Percentiles rank a stretch among this genome's conserved stretches.
phyloP scores from a whole-genome alignment of 208 protist genomes.

The Herpetomonas muscarum region DNA sequence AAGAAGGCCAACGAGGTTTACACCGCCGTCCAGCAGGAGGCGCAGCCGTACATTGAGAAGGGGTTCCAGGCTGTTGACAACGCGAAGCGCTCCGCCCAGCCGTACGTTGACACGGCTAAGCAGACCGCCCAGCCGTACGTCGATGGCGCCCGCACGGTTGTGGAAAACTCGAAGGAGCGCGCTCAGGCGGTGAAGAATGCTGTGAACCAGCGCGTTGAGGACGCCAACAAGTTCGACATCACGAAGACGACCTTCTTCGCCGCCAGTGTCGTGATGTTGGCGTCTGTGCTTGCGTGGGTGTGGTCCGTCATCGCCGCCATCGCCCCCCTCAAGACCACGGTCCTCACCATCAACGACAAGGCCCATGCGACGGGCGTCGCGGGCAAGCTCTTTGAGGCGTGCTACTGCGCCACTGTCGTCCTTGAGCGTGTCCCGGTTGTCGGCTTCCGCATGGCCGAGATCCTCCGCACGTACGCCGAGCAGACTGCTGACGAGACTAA shows the following conservation, averaged over 20 bases:
- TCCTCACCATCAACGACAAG: slow-evolving; percentile 8
- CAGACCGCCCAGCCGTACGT: slow-evolving; percentile 18
- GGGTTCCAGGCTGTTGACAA: slow-evolving; percentile 25
- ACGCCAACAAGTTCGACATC: slow-evolving; percentile 34
- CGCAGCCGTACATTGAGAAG: slow-evolving; percentile 11
- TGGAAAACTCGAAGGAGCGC: slow-evolving; percentile 30
- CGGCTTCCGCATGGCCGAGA: slow-evolving; percentile 14
- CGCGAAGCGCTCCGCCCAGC: slow-evolving; percentile 8
- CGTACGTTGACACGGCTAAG: slow-evolving; percentile 15
- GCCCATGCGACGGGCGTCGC: neutral
- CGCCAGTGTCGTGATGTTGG: slow-evolving; percentile 25
- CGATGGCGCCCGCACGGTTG: neutral
- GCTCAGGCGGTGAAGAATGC: slow-evolving; percentile 19
- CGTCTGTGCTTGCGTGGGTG: slow-evolving; percentile 24
- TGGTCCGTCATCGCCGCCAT: slow-evolving; percentile 17
- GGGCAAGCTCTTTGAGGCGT: neutral
- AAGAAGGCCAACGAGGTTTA: slow-evolving; percentile 7
- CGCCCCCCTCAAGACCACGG: slow-evolving; percentile 8
- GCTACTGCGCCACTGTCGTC: slow-evolving; percentile 16
- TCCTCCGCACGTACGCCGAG: slow-evolving; percentile 24
- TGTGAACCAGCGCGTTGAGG: slow-evolving; percentile 19
- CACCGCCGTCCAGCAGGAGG: slow-evolving; percentile 1
- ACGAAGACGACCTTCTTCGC: slow-evolving; percentile 35
- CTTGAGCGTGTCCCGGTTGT: slow-evolving; percentile 24
- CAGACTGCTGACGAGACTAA: slow-evolving; percentile 15